Evolutionary conservation across 1,139 yeast genomes (phyloP).

Genomic region (Scheffersomyces illinoinensis): DNA sequence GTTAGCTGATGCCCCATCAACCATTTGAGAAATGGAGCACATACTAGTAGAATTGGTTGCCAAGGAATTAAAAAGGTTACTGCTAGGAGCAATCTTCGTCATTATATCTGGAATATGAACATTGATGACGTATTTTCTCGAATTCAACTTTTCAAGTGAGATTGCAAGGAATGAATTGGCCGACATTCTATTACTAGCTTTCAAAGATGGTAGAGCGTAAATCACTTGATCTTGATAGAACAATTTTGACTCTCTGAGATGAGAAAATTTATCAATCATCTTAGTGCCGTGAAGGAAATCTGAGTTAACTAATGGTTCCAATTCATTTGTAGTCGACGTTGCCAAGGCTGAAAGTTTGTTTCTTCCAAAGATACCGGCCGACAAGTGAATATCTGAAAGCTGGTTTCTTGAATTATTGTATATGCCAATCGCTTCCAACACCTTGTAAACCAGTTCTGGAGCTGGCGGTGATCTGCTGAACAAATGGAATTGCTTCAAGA

Average conservation of each 20-base stretch:
- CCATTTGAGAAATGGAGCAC: slow-evolving; percentile 9
- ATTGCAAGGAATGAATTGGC: slow-evolving; percentile 18
- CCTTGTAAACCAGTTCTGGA: slow-evolving; percentile 15
- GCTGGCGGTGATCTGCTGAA: slow-evolving; percentile 11
- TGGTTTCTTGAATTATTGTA: slow-evolving; percentile 22
- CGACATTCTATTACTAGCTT: neutral
- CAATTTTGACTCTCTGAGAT: slow-evolving; percentile 22
- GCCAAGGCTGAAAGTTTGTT: slow-evolving; percentile 21
- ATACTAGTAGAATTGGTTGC: slow-evolving; percentile 10
- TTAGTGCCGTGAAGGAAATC: slow-evolving; percentile 1
- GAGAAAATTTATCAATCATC: slow-evolving; percentile 26
- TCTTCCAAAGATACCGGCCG: slow-evolving; percentile 31
- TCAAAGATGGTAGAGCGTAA: slow-evolving; percentile 26
- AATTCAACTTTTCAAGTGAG: slow-evolving; percentile 34
- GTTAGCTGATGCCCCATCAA: slow-evolving; percentile 8
- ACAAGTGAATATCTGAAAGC: slow-evolving; percentile 30
- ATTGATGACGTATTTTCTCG: slow-evolving; percentile 32
- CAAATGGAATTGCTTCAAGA: slow-evolving; percentile 16
- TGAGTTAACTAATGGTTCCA: slow-evolving; percentile 10
- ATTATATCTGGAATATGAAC: slow-evolving; percentile 49
- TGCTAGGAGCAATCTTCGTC: slow-evolving; percentile 30
- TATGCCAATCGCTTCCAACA: slow-evolving; percentile 24
- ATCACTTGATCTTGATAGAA: slow-evolving; percentile 31
- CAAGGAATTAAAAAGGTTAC: slow-evolving; percentile 21
- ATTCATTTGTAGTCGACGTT: slow-evolving; percentile 16